Evolutionary conservation across 768 basidiomycete species (phyloP).

Genomic region (Termitomyces sp.): DNA sequence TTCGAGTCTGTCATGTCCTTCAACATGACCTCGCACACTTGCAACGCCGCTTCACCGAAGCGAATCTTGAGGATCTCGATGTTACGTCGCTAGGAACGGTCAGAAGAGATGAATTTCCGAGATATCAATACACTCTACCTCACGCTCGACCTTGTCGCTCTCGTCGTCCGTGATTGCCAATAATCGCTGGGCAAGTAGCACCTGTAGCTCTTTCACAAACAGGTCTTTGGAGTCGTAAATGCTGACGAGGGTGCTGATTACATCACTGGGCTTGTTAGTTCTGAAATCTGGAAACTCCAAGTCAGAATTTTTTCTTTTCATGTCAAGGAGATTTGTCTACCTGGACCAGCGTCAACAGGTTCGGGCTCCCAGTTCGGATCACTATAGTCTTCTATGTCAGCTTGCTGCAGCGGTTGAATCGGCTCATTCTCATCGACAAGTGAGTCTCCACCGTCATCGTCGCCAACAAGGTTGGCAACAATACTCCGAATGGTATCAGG

Average conservation of each 20-base stretch:
- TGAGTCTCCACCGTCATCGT: slow-evolving; percentile 75
- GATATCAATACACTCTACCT: slow-evolving; percentile 31
- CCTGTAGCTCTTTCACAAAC: slow-evolving; percentile 94
- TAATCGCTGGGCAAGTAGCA: slow-evolving; percentile 83
- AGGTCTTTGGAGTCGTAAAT: slow-evolving; percentile 97
- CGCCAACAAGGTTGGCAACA: slow-evolving; percentile 86
- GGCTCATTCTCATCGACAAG: slow-evolving; percentile 84
- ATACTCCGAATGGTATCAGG: slow-evolving; percentile 94
- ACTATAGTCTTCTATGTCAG: slow-evolving; percentile 79
- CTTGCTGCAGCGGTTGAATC: slow-evolving; percentile 68
- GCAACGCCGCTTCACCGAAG: slow-evolving; percentile 89
- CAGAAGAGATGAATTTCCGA: background rate
- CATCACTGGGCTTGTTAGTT: slow-evolving; percentile 86
- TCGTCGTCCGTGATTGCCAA: slow-evolving; percentile 79
- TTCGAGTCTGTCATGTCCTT: slow-evolving; percentile 95
- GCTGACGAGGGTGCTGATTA: slow-evolving; percentile 93
- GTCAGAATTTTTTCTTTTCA: background rate
- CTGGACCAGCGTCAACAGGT: slow-evolving; percentile 93
- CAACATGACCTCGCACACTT: slow-evolving; percentile 98
- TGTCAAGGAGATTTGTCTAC: slow-evolving; percentile 37
- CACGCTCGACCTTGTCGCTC: slow-evolving; percentile 72
- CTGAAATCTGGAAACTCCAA: slow-evolving; percentile 65
- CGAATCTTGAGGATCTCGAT: slow-evolving; percentile 94
- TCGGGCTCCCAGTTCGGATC: slow-evolving; percentile 97
- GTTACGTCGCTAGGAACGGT: slow-evolving; percentile 65